Evolutionary conservation across 805 yeast species (phyloP), one percentile per base, ranked within the genome.

Genomic region (Pichia occidentalis): DNA sequence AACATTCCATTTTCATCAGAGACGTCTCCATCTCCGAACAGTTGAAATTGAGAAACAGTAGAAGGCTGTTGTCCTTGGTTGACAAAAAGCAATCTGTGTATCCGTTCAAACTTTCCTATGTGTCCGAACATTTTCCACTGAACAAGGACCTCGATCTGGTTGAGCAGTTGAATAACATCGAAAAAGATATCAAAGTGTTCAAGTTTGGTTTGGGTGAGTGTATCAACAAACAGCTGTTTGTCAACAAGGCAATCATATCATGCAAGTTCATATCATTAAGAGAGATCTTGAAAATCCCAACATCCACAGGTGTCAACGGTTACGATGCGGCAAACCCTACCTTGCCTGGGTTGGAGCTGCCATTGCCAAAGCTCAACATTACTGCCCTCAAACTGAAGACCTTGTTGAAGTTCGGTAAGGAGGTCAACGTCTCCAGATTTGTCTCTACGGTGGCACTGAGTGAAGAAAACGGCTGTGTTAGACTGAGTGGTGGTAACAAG

Each of bases 61-160:
- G 95, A 59, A 72, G 70, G 44, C 68, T 87, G 39, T 68, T 88
- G 48, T 68, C 76, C 24, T 73, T 73, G 43, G 74, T 85, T 48
- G 95, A 87, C 61, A 75, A 73, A 49, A 66, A 73, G 33, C 69
- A 75, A 49, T 84, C 95, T 20, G 97, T 92, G 24, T 90, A 76
- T 61, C 97, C 98, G 40, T 85, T 90, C 70, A 90, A 86, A 62
- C 70, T 88, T 49, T 70, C 86, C 26, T 81, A 85, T 61, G 64
- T 85, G 32, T 71, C 85, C 12, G 66, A 68, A 18, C 51, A 60
- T 28, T 80, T 80, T 71, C 88, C 88, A 39, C 59, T 80, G 18
- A 62, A 71, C 32, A 53, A 64, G 28, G 52, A 60, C 25, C 30
- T 21, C 8, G 27, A 38, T 23, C 48, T 63, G 20, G 49, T 44